phyloP scores from a whole-genome alignment of 768 basidiomycete species.

The Dioszegia aurantiaca region DNA sequence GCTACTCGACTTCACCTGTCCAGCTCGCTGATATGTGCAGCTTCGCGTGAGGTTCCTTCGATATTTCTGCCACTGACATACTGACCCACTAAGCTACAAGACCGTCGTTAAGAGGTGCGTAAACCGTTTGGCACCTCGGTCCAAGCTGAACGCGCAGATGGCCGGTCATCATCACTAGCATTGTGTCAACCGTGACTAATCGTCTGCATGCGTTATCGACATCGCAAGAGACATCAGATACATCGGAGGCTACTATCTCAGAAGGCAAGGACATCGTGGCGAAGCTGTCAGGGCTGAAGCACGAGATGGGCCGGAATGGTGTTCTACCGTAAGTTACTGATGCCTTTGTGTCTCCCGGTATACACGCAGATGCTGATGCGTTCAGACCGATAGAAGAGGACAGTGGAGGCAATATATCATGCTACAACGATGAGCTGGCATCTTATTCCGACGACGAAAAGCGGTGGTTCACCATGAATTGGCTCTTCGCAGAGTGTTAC shows the following conservation, averaged over 20 bases:
- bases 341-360: not conserved
- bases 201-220: constrained; percentile 56
- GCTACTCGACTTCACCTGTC: not conserved
- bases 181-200: constrained; percentile 69
- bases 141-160: constrained; percentile 56
- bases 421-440: constrained; percentile 74
- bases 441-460: constrained; percentile 57
- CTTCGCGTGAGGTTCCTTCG: constrained; percentile 31
- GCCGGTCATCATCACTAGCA: constrained; percentile 77
- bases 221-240: constrained; percentile 33
- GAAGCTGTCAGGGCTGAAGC: constrained; percentile 72
- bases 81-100: constrained; percentile 26
- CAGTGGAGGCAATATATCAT: constrained; percentile 64
- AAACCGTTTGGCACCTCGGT: constrained; percentile 7
- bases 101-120: constrained; percentile 36
- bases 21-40: constrained; percentile 15
- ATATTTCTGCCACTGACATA: not conserved
- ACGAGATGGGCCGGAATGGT: constrained; percentile 79
- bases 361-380: constrained; percentile 4
- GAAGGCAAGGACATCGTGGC: constrained; percentile 78
- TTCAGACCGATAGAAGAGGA: constrained; percentile 71
- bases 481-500: constrained; percentile 91
- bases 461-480: constrained; percentile 82
- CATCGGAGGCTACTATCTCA: constrained; percentile 53
- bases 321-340: constrained; percentile 59